Evolutionary conservation across 2,329 filamentous ascomycete species (phyloP).

Genomic region (Pleoardoris graminearum): DNA sequence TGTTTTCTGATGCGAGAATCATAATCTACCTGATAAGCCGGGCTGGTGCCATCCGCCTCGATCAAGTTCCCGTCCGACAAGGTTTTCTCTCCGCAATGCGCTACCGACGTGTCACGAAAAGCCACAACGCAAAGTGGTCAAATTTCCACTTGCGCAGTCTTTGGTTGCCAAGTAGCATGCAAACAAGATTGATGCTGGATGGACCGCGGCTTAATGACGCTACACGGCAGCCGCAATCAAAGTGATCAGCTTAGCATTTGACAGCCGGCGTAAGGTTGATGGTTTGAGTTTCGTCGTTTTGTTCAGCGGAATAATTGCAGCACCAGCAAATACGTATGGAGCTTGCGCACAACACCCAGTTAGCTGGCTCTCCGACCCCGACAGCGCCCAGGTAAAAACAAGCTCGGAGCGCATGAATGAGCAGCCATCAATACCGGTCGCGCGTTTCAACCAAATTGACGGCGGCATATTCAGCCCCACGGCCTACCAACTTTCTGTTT

Average conservation of each 20-base stretch:
- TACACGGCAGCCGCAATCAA: slow-evolving; percentile 9
- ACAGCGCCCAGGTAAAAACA: background rate
- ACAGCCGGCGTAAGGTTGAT: slow-evolving; percentile 3
- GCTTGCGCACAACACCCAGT: no score
- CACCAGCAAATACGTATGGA: no score
- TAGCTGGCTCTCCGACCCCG: background rate
- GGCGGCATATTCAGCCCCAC: slow-evolving; percentile 3
- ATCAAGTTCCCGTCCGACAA: background rate
- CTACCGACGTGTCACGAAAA: slow-evolving; percentile 8
- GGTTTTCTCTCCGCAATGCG: slow-evolving; percentile 10
- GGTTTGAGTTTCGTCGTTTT: background rate
- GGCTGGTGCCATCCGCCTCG: background rate
- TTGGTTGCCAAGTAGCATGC: slow-evolving; percentile 11
- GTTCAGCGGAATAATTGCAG: background rate
- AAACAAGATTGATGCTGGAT: slow-evolving; percentile 1
- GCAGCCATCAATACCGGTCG: slow-evolving; percentile 5
- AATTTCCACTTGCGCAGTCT: slow-evolving; percentile 7
- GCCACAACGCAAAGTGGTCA: slow-evolving; percentile 3
- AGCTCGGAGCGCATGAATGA: background rate
- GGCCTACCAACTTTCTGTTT: slow-evolving; percentile 1
- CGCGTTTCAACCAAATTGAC: slow-evolving; percentile 7
- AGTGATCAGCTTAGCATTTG: background rate
- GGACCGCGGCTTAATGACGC: slow-evolving; percentile 2
- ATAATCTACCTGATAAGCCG: background rate
- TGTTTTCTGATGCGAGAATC: background rate